A percentile compares a stretch with the other conserved stretches of the same genome.
Conservation (phyloP, 768 basidiomycete species). For the Saitozyma podzolica region DNA sequence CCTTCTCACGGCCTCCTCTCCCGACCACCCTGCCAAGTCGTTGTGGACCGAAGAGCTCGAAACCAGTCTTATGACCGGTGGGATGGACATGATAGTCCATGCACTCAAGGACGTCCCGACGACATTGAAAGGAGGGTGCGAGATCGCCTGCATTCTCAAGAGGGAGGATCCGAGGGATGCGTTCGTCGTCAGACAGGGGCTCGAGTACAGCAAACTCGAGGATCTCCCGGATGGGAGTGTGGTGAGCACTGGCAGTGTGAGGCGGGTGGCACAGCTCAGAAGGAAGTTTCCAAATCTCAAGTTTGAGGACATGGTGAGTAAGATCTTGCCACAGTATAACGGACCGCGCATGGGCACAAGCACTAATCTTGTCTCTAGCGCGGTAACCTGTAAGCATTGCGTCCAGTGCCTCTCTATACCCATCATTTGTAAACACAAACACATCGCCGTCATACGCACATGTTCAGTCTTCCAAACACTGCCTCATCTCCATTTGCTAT, state of each 20-base stretch:
- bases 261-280: constrained; percentile 85
- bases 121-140: constrained; percentile 75
- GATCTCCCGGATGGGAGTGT: constrained; percentile 85
- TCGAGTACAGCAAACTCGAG: constrained; percentile 67
- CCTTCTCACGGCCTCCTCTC: constrained; percentile 62
- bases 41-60: constrained; percentile 98
- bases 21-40: constrained; percentile 52
- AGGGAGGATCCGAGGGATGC: constrained; percentile 87
- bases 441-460: no score
- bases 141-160: constrained; percentile 78
- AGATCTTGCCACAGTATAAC: not conserved
- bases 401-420: not conserved
- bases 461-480: no score
- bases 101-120: constrained; percentile 93
- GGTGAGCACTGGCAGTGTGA: constrained; percentile 92
- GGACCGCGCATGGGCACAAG: not conserved
- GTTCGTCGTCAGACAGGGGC: constrained; percentile 77
- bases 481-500: not conserved
- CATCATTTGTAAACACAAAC: not conserved
- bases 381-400: constrained; percentile 71
- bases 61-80: constrained; percentile 67
- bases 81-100: constrained; percentile 90
- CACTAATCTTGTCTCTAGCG: constrained; percentile 58
- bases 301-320: constrained; percentile 84
- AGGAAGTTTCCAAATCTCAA: constrained; percentile 70